Evolutionary conservation across 495 filamentous ascomycete species (phyloP).

Genomic region (Neurospora intermedia): DNA sequence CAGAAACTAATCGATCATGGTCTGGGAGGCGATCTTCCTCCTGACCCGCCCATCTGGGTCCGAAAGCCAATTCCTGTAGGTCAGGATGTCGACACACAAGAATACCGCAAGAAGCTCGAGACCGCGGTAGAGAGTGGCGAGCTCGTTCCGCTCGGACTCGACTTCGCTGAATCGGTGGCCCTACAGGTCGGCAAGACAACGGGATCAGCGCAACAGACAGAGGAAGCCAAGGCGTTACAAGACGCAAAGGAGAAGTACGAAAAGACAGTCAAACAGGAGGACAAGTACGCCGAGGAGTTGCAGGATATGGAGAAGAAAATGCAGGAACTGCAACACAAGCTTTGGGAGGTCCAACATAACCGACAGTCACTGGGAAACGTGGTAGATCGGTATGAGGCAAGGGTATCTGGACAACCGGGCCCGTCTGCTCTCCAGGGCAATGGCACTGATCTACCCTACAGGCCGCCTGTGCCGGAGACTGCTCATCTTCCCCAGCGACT

Average conservation of each 20-base stretch:
- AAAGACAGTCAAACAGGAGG: background rate
- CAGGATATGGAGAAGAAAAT: background rate
- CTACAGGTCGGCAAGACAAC: background rate
- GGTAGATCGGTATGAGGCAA: background rate
- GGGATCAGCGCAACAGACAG: background rate
- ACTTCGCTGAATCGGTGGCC: slow-evolving; percentile 1
- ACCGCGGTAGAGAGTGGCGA: background rate
- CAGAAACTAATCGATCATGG: background rate
- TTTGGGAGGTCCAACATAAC: background rate
- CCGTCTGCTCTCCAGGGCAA: background rate
- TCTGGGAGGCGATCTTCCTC: background rate
- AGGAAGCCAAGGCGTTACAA: background rate
- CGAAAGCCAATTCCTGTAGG: background rate
- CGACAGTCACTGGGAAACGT: background rate
- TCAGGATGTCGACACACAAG: background rate
- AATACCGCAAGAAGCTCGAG: slow-evolving; percentile 1
- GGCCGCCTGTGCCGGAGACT: background rate
- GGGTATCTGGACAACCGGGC: background rate
- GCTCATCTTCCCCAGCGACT: background rate
- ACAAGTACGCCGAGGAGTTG: background rate
- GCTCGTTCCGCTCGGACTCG: background rate
- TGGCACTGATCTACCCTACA: background rate
- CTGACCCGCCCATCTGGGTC: background rate
- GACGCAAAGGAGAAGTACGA: background rate
- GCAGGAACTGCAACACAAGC: background rate